phyloP scores from a whole-genome alignment of 768 basidiomycete genomes.

The Chiua virens region DNA sequence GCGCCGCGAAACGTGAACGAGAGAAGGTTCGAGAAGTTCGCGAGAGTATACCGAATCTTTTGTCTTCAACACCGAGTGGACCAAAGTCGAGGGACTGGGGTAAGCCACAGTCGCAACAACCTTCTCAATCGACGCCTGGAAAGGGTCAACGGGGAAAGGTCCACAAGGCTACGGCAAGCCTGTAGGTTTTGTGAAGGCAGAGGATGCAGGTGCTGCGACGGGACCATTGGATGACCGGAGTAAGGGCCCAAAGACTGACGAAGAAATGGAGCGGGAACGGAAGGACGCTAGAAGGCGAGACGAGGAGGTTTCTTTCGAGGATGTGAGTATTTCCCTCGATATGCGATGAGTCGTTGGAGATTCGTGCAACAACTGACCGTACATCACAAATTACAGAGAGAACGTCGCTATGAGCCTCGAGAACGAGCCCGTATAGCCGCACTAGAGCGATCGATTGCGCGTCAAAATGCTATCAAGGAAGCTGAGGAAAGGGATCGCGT shows the following conservation, averaged over 20 bases:
- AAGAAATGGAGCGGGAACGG: constrained; percentile 82
- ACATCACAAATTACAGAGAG: constrained; percentile 55
- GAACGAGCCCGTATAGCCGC: constrained; percentile 80
- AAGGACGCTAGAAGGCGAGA: constrained; percentile 74
- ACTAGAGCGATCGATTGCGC: constrained; percentile 72
- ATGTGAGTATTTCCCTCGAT: constrained; percentile 58
- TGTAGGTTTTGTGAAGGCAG: constrained; percentile 78
- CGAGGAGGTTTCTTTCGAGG: constrained; percentile 82
- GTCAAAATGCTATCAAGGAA: constrained; percentile 69
- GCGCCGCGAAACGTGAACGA: constrained; percentile 86
- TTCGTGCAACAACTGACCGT: neutral
- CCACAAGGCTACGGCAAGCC: constrained; percentile 79
- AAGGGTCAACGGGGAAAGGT: constrained; percentile 55
- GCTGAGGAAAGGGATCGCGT: constrained; percentile 77
- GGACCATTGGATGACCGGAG: constrained; percentile 36
- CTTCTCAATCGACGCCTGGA: constrained; percentile 34
- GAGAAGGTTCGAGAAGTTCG: constrained; percentile 84
- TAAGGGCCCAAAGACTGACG: constrained; percentile 69
- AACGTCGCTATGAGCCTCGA: constrained; percentile 89
- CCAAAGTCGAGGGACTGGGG: constrained; percentile 83
- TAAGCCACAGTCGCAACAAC: constrained; percentile 42
- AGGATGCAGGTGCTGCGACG: constrained; percentile 43
- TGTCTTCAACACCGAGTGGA: constrained; percentile 55
- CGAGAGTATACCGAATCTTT: constrained; percentile 50
- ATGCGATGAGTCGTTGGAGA: neutral